Conservation (phyloP, 768 basidiomycete genomes). For the Boletus vermiculosoides region DNA sequence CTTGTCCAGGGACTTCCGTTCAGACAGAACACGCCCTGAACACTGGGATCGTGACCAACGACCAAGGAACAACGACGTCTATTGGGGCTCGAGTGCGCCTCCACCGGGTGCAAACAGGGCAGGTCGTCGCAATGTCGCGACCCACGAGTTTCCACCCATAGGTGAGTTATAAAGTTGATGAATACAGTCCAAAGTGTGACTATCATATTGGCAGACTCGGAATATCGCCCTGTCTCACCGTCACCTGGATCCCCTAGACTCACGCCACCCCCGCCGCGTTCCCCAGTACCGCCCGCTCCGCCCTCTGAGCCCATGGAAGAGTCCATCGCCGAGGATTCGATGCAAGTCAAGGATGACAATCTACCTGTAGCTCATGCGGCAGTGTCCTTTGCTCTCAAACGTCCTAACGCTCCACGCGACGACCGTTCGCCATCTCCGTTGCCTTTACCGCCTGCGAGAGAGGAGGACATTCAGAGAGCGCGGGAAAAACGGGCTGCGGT, state of each 20-base stretch:
- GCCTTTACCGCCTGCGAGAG: conserved; percentile 31
- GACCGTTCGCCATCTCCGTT: conserved; percentile 46
- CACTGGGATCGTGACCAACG: conserved; percentile 36
- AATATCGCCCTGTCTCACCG: conserved; percentile 24
- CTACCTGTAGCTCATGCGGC: conserved; percentile 38
- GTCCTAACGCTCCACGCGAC: conserved; percentile 46
- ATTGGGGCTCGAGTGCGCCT: conserved; percentile 13
- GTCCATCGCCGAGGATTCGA: conserved; percentile 4
- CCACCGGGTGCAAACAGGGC: conserved; percentile 7
- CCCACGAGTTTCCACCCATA: conserved; percentile 6
- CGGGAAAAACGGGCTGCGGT: conserved; percentile 25
- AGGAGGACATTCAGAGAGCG: conserved; percentile 25
- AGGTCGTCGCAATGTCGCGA: conserved; percentile 3
- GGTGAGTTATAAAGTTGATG: conserved; percentile 8
- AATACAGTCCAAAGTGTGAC: neutral
- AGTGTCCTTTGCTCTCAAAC: conserved; percentile 44
- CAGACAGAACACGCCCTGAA: conserved; percentile 37
- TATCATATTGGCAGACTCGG: conserved; percentile 7
- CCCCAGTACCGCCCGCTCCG: conserved; percentile 27
- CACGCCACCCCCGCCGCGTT: conserved; percentile 21
- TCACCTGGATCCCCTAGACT: conserved; percentile 24
- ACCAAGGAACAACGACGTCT: conserved; percentile 30
- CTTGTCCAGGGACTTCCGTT: conserved; percentile 33
- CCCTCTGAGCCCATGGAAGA: conserved; percentile 41
- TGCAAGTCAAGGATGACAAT: conserved; percentile 26